Evolutionary conservation across 345 rosid species (phyloP), one percentile per base, ranked within the genome.

Genomic region (Carallia brachiata): DNA sequence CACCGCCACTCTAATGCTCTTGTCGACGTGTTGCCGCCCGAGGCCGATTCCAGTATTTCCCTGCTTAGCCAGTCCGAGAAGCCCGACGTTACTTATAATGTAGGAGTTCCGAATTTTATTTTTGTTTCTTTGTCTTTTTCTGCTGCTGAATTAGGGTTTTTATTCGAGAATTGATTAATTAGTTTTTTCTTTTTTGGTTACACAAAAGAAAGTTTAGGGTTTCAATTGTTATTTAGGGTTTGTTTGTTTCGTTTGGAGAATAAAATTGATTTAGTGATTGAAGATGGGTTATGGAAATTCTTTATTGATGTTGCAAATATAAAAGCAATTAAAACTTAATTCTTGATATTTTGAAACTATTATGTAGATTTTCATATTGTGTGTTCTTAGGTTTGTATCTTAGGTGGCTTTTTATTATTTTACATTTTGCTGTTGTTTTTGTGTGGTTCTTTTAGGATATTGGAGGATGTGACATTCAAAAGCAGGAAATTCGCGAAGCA

Each of bases 1-100:
- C 97, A 92, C 82, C 97, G 94, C 18, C 97, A 92, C 75, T 92
- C 97, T 5, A 85, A 90, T 37, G 93, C 97, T n/a, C 94, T 92
- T 4, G 97, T 92, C 19, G 97, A 92, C 70, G 96, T 90, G 1
- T 79, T 92, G 63, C 97, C 97, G 9, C 93, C 97, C 1, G 94
- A 92, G 78, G 96, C 96, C 0, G 97, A 92, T 69, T 92, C 97
- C 15, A 87, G 94, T 34, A 89, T 92, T 66, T 92, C 97, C 6
- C 87, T 92, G 27, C 96, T 92, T 5, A 88, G 90, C 70, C 96
- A 88, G 80, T 87, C 92, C 10, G 96, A 92, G 86, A 90, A 92
- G 82, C 97, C 97, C 4, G 97, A 92, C 52, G 97, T 92, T 68
- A 77, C 88, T 60, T 92, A 92, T 73, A 86, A 80, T 65, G 97